Evolutionary conservation across 345 rosid genomes (phyloP).

Genomic region (Citrus sinensis): DVS_A1.0 CM039163.1:50040501-50041000

Average conservation of each 20-base stretch:
- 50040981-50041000: too few species aligned
- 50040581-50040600: constrained; percentile 8
- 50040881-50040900: too few species aligned
- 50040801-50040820: too few species aligned
- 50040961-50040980: too few species aligned
- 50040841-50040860: too few species aligned
- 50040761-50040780: too few species aligned
- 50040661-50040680: constrained; percentile 5
- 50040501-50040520: constrained; percentile 11
- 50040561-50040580: constrained; percentile 17
- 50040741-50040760: neutral
- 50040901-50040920: too few species aligned
- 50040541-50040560: constrained; percentile 19
- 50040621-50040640: neutral
- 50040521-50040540: constrained; percentile 20
- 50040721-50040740: neutral
- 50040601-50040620: constrained; percentile 9
- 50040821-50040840: too few species aligned
- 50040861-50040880: too few species aligned
- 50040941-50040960: too few species aligned
- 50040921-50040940: too few species aligned
- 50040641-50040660: neutral
- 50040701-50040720: constrained; percentile 13
- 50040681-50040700: constrained; percentile 1
- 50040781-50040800: too few species aligned